Evolutionary conservation across 129 eudicot species (phyloP).

Genomic region (Lonicera japonica): DNA sequence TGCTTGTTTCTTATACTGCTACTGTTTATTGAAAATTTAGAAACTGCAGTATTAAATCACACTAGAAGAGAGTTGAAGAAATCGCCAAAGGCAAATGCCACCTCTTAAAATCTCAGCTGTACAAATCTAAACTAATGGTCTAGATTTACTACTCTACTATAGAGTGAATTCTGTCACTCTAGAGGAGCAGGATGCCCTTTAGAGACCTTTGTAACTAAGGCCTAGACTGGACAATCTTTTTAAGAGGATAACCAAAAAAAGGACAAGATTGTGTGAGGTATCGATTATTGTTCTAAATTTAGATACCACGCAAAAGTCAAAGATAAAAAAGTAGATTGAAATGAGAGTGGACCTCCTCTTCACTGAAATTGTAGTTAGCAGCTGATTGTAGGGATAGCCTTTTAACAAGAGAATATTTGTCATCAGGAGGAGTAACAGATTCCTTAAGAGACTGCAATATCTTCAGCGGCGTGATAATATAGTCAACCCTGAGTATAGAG

Average conservation of each 20-base stretch:
- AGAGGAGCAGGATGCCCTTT: no score
- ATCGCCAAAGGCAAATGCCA: background rate
- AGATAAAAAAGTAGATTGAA: background rate
- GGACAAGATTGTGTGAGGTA: no score
- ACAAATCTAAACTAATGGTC: background rate
- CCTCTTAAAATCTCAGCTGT: background rate
- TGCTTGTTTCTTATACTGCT: no score
- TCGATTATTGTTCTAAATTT: no score
- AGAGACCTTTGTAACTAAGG: no score
- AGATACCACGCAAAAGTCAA: no score
- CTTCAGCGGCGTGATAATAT: constrained; percentile 87
- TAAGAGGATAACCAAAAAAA: no score
- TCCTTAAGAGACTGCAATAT: constrained; percentile 90
- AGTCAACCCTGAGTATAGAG: constrained; percentile 71
- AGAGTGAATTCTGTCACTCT: no score
- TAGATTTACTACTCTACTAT: no score
- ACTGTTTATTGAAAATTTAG: no score
- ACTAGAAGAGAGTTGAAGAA: background rate
- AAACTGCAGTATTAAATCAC: background rate
- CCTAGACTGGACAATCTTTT: no score
- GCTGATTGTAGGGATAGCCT: constrained; percentile 83
- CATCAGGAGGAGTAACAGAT: constrained; percentile 82
- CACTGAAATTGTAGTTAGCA: constrained; percentile 62
- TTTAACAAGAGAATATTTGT: constrained; percentile 66
- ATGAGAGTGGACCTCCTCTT: constrained; percentile 65